phyloP scores from a whole-genome alignment of 2,329 filamentous ascomycete species.

The Pseudofabraea citricarpa region DNA sequence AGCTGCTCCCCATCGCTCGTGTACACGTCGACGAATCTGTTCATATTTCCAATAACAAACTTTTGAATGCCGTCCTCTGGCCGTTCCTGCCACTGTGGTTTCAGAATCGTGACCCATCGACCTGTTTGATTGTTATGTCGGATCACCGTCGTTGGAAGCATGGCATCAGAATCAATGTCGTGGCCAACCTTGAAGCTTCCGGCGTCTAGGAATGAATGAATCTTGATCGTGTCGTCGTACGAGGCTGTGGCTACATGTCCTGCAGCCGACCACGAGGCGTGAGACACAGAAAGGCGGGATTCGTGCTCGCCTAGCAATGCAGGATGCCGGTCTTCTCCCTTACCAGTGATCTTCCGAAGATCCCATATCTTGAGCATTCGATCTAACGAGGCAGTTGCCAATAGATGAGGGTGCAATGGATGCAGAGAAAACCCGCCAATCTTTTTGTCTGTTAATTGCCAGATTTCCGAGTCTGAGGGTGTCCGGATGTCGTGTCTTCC shows the following conservation, averaged over 20 bases:
- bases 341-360: conserved; percentile 69
- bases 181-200: conserved; percentile 54
- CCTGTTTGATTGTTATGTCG: conserved; percentile 95
- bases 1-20: conserved; percentile 78
- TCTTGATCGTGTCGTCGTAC: conserved; percentile 93
- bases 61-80: conserved; percentile 78
- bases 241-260: conserved; percentile 88
- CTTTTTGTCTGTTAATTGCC: conserved; percentile 82
- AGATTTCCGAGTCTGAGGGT: conserved; percentile 56
- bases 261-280: conserved; percentile 81
- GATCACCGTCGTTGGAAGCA: conserved; percentile 66
- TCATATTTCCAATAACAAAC: conserved; percentile 96
- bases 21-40: conserved; percentile 91
- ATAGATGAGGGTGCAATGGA: conserved; percentile 72
- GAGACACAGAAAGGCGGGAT: conserved; percentile 80
- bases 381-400: conserved; percentile 87
- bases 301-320: conserved; percentile 74
- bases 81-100: conserved; percentile 80
- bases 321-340: conserved; percentile 56
- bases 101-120: conserved; percentile 81
- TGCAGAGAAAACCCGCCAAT: conserved; percentile 91
- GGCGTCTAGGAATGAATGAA: conserved; percentile 71
- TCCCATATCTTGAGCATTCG: conserved; percentile 92
- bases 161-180: conserved; percentile 52
- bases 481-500: conserved; percentile 76